These are phyloP conservation scores for Cucumis cinereus DNA, from an alignment of 306 rosid species.

Conservation along the genomic window DNA sequence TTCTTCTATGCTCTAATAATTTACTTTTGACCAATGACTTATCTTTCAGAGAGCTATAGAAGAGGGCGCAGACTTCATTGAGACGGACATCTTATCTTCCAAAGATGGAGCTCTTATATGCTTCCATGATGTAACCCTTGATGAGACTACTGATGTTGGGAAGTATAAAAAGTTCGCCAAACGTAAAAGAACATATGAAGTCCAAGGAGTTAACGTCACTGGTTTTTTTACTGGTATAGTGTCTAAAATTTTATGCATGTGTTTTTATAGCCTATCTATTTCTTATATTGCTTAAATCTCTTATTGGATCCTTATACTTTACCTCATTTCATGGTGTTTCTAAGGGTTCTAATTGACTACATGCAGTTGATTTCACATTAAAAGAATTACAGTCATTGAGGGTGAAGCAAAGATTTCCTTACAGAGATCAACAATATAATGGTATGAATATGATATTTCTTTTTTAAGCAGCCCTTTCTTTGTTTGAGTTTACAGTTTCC, in stretches of 20 bases:
- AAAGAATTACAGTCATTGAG: slow-evolving; percentile 60
- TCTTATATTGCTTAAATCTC: neutral
- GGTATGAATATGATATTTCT: slow-evolving; percentile 57
- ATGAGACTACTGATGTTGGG: slow-evolving; percentile 54
- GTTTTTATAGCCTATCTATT: neutral
- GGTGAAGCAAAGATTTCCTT: slow-evolving; percentile 57
- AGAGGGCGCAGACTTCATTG: slow-evolving; percentile 97
- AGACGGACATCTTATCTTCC: slow-evolving; percentile 74
- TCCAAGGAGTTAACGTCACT: slow-evolving; percentile 43
- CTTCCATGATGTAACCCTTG: slow-evolving; percentile 77
- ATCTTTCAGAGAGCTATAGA: slow-evolving; percentile 75
- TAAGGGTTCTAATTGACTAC: slow-evolving; percentile 2
- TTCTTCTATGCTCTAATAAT: neutral
- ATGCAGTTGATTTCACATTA: slow-evolving; percentile 77
- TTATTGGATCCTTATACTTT: neutral
- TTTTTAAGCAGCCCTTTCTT: neutral
- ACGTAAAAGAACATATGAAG: slow-evolving; percentile 77
- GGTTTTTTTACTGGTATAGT: slow-evolving; percentile 69
- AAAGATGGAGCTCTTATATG: slow-evolving; percentile 80
- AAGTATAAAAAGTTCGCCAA: slow-evolving; percentile 45
- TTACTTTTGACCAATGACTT: neutral
- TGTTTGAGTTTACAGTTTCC: neutral
- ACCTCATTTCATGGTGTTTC: neutral
- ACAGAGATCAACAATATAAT: slow-evolving; percentile 68
- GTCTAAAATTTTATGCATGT: neutral